phyloP scores from a whole-genome alignment of 2,329 filamentous ascomycete genomes.

The Diaporthe humulicola region DNA sequence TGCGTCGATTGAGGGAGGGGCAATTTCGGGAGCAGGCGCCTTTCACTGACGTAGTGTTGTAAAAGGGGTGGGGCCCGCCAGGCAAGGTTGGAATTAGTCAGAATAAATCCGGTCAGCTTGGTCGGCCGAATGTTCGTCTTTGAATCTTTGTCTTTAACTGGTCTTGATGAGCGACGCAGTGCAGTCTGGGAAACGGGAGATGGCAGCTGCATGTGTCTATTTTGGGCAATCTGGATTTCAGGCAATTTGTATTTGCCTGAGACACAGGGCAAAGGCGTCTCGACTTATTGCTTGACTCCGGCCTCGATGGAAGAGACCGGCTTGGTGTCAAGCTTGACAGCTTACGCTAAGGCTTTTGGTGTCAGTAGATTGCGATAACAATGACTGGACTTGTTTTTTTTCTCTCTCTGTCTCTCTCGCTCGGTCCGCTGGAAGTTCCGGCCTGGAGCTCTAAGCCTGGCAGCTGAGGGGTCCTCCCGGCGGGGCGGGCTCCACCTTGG shows the following conservation, averaged over 20 bases:
- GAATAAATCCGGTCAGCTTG: neutral
- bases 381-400: neutral
- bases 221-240: neutral
- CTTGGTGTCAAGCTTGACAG: neutral
- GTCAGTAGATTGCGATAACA: neutral
- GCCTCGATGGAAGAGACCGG: neutral
- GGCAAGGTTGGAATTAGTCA: neutral
- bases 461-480: slow-evolving; percentile 19
- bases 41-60: slow-evolving; percentile 23
- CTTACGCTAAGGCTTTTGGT: neutral
- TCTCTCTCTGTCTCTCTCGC: neutral
- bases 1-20: slow-evolving; percentile 1
- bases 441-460: slow-evolving; percentile 22
- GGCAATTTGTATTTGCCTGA: neutral
- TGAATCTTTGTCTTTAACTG: neutral
- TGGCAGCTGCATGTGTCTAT: neutral
- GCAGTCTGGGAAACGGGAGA: slow-evolving; percentile 4
- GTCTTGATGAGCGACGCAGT: neutral
- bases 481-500: slow-evolving; percentile 28
- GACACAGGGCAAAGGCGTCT: neutral
- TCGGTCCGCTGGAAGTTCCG: slow-evolving; percentile 14
- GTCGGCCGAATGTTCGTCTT: neutral
- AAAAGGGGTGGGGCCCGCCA: neutral
- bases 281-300: neutral
- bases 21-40: neutral